phyloP scores from a whole-genome alignment of 129 eudicot genomes.

The Calendula officinalis region DNA sequence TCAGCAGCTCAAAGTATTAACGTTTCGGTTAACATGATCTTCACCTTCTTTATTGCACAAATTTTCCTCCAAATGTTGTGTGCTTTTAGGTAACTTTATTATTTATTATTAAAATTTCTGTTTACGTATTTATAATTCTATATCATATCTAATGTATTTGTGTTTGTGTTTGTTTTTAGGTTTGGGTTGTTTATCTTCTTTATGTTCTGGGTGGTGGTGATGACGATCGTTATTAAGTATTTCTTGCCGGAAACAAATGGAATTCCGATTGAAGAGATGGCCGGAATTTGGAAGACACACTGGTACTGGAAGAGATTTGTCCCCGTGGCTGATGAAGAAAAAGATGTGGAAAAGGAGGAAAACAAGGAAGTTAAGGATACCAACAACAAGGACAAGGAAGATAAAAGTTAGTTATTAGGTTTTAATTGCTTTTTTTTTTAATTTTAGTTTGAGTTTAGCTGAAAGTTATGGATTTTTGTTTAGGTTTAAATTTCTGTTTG shows the following conservation, averaged over 20 bases:
- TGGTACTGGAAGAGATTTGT: constrained; percentile 40
- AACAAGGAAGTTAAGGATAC: background rate
- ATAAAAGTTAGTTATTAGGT: background rate
- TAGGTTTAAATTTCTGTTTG: background rate
- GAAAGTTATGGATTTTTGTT: background rate
- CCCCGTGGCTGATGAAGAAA: constrained; percentile 20
- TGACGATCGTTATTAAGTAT: constrained; percentile 35
- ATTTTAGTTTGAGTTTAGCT: background rate
- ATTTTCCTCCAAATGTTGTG: constrained; percentile 45
- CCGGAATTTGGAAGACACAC: constrained; percentile 41
- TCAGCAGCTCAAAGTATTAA: constrained; percentile 56
- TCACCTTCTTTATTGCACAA: constrained; percentile 53
- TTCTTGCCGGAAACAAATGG: constrained; percentile 56
- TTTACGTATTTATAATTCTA: background rate
- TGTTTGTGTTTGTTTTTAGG: constrained; percentile 4
- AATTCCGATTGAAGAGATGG: constrained; percentile 58
- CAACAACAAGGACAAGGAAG: background rate
- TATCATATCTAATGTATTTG: constrained; percentile 9
- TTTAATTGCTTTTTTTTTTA: background rate
- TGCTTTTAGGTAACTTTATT: constrained; percentile 23
- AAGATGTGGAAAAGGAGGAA: background rate
- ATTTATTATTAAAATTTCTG: background rate
- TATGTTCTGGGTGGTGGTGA: constrained; percentile 35
- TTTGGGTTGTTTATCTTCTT: constrained; percentile 49
- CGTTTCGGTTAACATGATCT: constrained; percentile 57